Evolutionary conservation across 108 stramenopile species (phyloP).

Genomic region (Pseudonitzschia multiseries): DNA sequence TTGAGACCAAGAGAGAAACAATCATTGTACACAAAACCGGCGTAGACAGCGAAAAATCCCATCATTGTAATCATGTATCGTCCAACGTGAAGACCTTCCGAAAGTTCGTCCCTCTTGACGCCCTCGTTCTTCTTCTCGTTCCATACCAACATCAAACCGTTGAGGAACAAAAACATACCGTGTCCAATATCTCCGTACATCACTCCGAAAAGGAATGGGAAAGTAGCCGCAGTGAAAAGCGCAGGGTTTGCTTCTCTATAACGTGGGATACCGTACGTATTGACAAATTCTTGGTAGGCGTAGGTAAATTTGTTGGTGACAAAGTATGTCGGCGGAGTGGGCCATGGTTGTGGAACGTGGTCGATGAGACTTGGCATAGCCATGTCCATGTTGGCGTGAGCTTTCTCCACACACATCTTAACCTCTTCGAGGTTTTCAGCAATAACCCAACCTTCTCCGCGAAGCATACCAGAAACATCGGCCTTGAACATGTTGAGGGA

Average conservation of each 20-base stretch:
- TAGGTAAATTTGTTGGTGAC: constrained; percentile 94
- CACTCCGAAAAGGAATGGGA: constrained; percentile 98
- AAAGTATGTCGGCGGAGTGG: constrained; percentile 97
- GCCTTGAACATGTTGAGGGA: constrained; percentile 98
- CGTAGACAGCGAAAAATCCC: constrained; percentile 97
- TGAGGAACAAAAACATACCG: constrained; percentile 83
- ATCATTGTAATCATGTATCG: constrained; percentile 98
- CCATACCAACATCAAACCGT: constrained; percentile 82
- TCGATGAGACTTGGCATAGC: constrained; percentile 86
- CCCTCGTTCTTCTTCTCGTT: constrained; percentile 81
- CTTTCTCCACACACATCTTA: constrained; percentile 64
- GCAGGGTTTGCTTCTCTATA: constrained; percentile 99
- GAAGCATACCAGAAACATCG: constrained; percentile 93
- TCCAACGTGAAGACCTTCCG: constrained; percentile 80
- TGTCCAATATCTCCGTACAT: constrained; percentile 99
- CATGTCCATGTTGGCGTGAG: constrained; percentile 89
- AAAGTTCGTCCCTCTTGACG: constrained; percentile 85
- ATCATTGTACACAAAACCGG: constrained; percentile 98
- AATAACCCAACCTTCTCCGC: constrained; percentile 98
- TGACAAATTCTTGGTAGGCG: constrained; percentile 97
- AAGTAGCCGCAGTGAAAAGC: constrained; percentile 96
- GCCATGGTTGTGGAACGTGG: constrained; percentile 88
- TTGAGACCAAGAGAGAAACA: constrained; percentile 95
- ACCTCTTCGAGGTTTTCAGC: constrained; percentile 73
- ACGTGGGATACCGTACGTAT: constrained; percentile 98